A percentile compares a stretch with the other conserved stretches of the same genome.
Conservation (phyloP, 1,284 basidiomycete genomes). For the Pseudozyma tsukubaensis region DNA sequence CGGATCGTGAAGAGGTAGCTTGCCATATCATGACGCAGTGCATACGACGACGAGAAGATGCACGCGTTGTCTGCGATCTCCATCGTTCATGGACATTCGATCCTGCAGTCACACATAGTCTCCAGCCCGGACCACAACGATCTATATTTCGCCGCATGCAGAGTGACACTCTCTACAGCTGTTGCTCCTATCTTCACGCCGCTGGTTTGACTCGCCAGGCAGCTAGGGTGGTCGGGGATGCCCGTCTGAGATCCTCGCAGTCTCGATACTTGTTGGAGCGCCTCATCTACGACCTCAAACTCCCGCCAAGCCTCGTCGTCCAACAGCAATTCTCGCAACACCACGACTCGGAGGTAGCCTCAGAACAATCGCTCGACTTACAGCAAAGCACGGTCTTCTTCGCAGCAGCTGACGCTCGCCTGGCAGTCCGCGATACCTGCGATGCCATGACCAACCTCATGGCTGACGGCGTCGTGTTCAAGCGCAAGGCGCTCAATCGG, state of each 20-base stretch:
- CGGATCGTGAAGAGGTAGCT: slow-evolving; percentile 24
- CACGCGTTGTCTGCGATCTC: slow-evolving; percentile 27
- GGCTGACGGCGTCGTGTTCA: slow-evolving; percentile 32
- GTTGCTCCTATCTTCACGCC: slow-evolving; percentile 20
- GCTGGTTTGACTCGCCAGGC: slow-evolving; percentile 29
- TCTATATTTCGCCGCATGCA: slow-evolving; percentile 27
- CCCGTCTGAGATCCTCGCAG: slow-evolving; percentile 47
- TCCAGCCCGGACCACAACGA: slow-evolving; percentile 8
- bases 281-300: slow-evolving; percentile 31
- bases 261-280: slow-evolving; percentile 36
- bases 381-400: slow-evolving; percentile 8
- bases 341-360: not conserved
- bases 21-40: slow-evolving; percentile 25
- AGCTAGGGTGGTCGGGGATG: slow-evolving; percentile 24
- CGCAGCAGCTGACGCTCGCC: slow-evolving; percentile 22
- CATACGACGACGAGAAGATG: slow-evolving; percentile 5
- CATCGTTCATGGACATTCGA: slow-evolving; percentile 23
- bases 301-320: not conserved
- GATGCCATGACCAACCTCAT: slow-evolving; percentile 34
- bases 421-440: slow-evolving; percentile 22
- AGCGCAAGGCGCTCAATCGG: slow-evolving; percentile 18
- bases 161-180: slow-evolving; percentile 26
- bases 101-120: not conserved
- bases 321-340: not conserved
- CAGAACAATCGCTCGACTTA: not conserved